Base-by-base conservation (phyloP, 805 yeast genomes). In the Groenewaldozyma tartarivorans region DNA sequence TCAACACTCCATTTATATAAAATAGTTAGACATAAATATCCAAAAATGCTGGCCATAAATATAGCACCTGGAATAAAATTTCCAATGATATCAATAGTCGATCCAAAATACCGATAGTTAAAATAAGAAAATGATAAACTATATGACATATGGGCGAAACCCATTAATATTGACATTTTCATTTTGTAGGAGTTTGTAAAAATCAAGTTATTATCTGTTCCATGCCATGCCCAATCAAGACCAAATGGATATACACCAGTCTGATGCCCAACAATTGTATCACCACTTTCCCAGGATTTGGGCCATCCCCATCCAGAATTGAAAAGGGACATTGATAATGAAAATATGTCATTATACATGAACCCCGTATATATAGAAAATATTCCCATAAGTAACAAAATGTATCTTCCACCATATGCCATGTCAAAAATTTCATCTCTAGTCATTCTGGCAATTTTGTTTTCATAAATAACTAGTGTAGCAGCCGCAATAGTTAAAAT, bases 41-140 rank as follows among this genome's bases (percentile, higher is more conserved):
- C 98, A 57, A 92, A 92, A 33, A 92, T 90, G 41, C 95, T 81
- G 63, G 86, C 95, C 97, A 92, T 87, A 63, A 92, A 92, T 39
- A 92, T 63, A 44, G 92, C 64, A 33, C 97, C 92, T 1, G 98
- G 98, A 44, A 90, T 69, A 55, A 92, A 92, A 63, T 90, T 92
- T 43, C 97, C 97, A 50, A 82, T 63, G 27, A 92, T 75, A 57
- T 92, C 97, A 49, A 92, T 77, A 44, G 60, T 62, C 21, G 92
- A 82, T 31, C 76, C 65, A 68, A 77, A 84, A 56, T 71, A 72
- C 20, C 74, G 55, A 52, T 81, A 82, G 60, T 92, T 92, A 40
- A 81, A 86, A 45, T 79, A 71, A 17, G 96, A 85, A 58, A 88
- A 88, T 58, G 75, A 60, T 55, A 77, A 77, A 5, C 95, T 84